These are phyloP conservation scores for Tricholoma saponaceum DNA, from an alignment of 768 basidiomycete species.

Conservation along the genomic window DNA sequence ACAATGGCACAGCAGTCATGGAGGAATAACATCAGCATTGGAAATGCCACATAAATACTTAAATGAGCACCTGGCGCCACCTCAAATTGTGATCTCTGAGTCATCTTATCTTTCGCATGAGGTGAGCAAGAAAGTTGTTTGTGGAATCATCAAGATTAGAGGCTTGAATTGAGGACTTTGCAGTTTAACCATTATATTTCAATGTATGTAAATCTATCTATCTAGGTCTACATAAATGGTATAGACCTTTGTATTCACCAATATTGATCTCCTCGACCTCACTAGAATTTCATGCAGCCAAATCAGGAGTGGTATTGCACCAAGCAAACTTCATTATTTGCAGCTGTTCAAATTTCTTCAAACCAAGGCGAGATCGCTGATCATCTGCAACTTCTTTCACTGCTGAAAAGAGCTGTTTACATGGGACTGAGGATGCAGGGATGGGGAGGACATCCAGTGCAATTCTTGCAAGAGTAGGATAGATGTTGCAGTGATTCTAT, in stretches of 20 bases:
- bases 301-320: not conserved
- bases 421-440: conserved; percentile 17
- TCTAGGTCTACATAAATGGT: too few relatives aligned
- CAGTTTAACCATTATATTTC: too few relatives aligned
- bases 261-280: not conserved
- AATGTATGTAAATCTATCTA: too few relatives aligned
- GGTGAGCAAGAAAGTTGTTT: not conserved
- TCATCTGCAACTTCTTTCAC: conserved; percentile 2
- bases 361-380: not conserved
- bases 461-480: conserved; percentile 13
- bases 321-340: conserved; percentile 8
- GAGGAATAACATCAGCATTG: not conserved
- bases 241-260: not conserved
- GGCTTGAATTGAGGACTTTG: too few relatives aligned
- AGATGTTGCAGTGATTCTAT: conserved; percentile 3
- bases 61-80: not conserved
- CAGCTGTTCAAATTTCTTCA: conserved; percentile 6
- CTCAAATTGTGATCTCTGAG: not conserved
- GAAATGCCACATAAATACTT: not conserved
- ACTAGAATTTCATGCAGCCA: not conserved
- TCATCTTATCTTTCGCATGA: not conserved
- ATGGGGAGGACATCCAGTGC: conserved; percentile 14
- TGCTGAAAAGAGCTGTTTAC: conserved; percentile 13
- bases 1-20: not conserved
- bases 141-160: not conserved